phyloP scores from a whole-genome alignment of 1,284 basidiomycete species.

The Clitocybe nebularis region DNA sequence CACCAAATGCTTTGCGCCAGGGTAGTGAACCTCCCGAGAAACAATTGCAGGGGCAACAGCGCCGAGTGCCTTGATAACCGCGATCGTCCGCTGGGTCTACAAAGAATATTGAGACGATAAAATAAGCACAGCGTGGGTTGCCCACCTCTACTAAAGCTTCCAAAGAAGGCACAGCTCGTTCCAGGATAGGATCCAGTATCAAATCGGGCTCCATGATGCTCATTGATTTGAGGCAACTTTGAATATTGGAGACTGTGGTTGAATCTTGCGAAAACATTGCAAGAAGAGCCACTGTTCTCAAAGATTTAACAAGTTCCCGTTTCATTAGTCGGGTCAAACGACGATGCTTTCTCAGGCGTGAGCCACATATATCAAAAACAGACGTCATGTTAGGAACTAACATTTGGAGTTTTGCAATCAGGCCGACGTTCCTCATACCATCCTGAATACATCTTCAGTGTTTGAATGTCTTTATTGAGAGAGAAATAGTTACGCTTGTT shows the following conservation, averaged over 20 bases:
- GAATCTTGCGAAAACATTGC: conserved; percentile 88
- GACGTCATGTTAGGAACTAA: conserved; percentile 32
- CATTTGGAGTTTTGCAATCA: conserved; percentile 80
- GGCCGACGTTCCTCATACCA: conserved; percentile 81
- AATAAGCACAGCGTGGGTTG: background rate
- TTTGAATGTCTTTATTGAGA: background rate
- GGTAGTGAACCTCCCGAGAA: conserved; percentile 72
- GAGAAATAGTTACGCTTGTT: conserved; percentile 56
- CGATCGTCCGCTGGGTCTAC: conserved; percentile 80
- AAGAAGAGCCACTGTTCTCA: conserved; percentile 80
- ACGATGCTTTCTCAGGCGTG: conserved; percentile 50
- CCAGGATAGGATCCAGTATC: conserved; percentile 81
- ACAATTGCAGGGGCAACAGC: conserved; percentile 78
- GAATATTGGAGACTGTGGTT: conserved; percentile 61
- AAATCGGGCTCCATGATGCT: conserved; percentile 85
- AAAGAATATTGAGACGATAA: conserved; percentile 5
- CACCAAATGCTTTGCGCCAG: conserved; percentile 79
- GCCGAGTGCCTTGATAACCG: conserved; percentile 84
- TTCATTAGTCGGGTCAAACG: conserved; percentile 80
- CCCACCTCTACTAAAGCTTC: conserved; percentile 81
- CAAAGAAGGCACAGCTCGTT: conserved; percentile 82
- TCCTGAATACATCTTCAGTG: conserved; percentile 33
- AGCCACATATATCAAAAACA: too few species aligned
- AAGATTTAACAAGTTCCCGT: conserved; percentile 79
- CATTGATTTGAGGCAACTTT: conserved; percentile 71